These are phyloP conservation scores for Sanghuangporus weigelae DNA, from an alignment of 1,284 basidiomycete genomes.

Conservation along the genomic window DNA sequence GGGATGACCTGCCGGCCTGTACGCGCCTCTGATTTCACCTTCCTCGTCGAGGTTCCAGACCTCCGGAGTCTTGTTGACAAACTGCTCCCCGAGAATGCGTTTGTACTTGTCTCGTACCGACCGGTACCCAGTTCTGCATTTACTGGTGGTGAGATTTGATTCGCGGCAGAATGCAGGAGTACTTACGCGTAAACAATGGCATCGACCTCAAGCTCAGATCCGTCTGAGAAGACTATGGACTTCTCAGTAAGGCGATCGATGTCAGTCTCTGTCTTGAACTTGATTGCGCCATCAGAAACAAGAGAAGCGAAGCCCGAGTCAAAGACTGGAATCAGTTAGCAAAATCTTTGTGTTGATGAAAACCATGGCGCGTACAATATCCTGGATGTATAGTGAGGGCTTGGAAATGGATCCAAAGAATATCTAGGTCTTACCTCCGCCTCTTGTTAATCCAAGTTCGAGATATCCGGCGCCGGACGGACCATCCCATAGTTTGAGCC, in stretches of 20 bases:
- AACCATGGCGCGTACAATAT: background rate
- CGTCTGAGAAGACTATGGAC: slow-evolving; percentile 30
- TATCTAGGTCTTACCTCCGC: slow-evolving; percentile 23
- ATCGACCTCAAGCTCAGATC: slow-evolving; percentile 28
- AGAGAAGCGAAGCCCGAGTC: slow-evolving; percentile 37
- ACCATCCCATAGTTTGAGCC: slow-evolving; percentile 33
- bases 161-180: background rate
- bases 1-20: slow-evolving; percentile 31
- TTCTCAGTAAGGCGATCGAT: slow-evolving; percentile 23
- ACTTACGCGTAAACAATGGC: slow-evolving; percentile 27
- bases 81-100: slow-evolving; percentile 22
- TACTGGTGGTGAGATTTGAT: background rate
- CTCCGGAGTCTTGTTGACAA: slow-evolving; percentile 20
- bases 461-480: slow-evolving; percentile 26
- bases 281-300: slow-evolving; percentile 25
- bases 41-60: slow-evolving; percentile 25
- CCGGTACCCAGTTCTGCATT: slow-evolving; percentile 22
- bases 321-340: slow-evolving; percentile 23
- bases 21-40: slow-evolving; percentile 23
- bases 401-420: background rate
- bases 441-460: slow-evolving; percentile 24
- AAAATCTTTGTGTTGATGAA: background rate
- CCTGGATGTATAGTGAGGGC: slow-evolving; percentile 10
- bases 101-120: background rate
- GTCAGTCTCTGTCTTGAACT: slow-evolving; percentile 28